Percentiles rank a stretch among this genome's conserved stretches.
phyloP scores from a whole-genome alignment of 805 yeast genomes.

The Kluyveromyces starmeri region DNA sequence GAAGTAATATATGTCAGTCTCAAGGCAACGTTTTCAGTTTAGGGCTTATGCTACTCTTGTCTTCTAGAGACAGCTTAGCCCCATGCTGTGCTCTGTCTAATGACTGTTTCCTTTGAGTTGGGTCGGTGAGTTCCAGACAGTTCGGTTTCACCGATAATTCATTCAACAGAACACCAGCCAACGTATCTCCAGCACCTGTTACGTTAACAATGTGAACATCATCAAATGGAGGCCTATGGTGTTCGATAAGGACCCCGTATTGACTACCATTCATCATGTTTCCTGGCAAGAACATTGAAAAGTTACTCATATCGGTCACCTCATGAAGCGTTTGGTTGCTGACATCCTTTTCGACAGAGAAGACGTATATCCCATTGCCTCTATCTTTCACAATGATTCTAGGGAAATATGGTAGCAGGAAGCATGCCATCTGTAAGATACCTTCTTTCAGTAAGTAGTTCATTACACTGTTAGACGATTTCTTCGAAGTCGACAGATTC shows the following conservation, averaged over 20 bases:
- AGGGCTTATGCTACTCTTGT: conserved; percentile 7
- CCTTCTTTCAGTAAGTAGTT: conserved; percentile 33
- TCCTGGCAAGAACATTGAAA: conserved; percentile 6
- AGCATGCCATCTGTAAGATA: conserved; percentile 55
- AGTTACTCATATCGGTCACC: conserved; percentile 9
- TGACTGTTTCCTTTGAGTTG: conserved; percentile 2
- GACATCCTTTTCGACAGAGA: conserved; percentile 27
- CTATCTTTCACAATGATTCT: conserved; percentile 63
- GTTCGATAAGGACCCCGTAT: conserved; percentile 54
- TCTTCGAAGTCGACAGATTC: conserved; percentile 14
- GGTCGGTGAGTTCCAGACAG: conserved; percentile 4
- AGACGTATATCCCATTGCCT: conserved; percentile 44
- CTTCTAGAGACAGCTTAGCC: conserved; percentile 10
- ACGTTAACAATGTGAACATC: conserved; percentile 47
- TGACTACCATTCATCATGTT: conserved; percentile 10
- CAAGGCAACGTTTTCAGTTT: conserved; percentile 5
- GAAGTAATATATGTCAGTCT: too few species aligned
- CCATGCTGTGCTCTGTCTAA: conserved; percentile 11
- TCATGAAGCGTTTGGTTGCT: conserved; percentile 7
- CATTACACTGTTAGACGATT: conserved; percentile 15
- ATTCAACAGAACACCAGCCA: conserved; percentile 55
- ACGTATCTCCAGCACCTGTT: conserved; percentile 85
- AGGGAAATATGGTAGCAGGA: conserved; percentile 67
- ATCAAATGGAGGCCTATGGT: conserved; percentile 37
- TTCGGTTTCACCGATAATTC: conserved; percentile 18